Base-by-base conservation (phyloP, 257 asterid genomes). In the Orobanche coerulescens region DNA sequence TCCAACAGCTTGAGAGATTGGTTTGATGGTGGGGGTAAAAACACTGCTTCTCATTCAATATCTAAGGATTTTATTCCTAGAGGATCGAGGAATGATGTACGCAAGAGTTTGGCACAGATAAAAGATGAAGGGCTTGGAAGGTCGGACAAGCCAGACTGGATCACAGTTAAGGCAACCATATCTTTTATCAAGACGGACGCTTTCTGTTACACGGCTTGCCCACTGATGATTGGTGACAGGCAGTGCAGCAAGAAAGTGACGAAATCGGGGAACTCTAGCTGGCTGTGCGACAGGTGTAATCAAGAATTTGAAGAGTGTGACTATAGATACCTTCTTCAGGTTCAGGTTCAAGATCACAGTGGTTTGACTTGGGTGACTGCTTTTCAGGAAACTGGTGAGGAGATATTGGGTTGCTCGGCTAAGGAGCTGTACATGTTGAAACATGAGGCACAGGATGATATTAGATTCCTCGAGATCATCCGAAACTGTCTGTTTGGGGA, bases 291-390 rank as follows among this genome's bases (percentile, higher is more conserved):
- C 31, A 75, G 95, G 75, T 92, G 97, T 53, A 81, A 80, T 78
- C 91, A 86, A 73, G 95, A 79, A 62, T 72, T 86, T 4, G 95
- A 86, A 55, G 96, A 88, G 52, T 88, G 98, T 49, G 95, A 83
- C 71, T 88, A 84, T 63, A 72, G 95, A 62, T 88, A 84, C 75
- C 94, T 92, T 63, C 95, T 88, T 71, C 98, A 88, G 75, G 80
- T 76, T 37, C 98, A 88, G 71, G 73, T 92, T 68, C 94, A 86
- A 65, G 97, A 88, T 76, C 89, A 88, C 64, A 76, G 81, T 15
- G 91, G 95, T 37, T 48, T 88, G 73, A 82, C 94, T 5, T 92
- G 98, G 98, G 95, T 84, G 62, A 92, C 96, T 50, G 94, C 96
- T 51, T 92, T 92, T 69, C 95, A 92, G 72, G 96, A 92, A 78